These are phyloP conservation scores for Entomortierella parvispora DNA, from an alignment of 192 early-diverging fungal genomes.

Conservation along the genomic window DNA sequence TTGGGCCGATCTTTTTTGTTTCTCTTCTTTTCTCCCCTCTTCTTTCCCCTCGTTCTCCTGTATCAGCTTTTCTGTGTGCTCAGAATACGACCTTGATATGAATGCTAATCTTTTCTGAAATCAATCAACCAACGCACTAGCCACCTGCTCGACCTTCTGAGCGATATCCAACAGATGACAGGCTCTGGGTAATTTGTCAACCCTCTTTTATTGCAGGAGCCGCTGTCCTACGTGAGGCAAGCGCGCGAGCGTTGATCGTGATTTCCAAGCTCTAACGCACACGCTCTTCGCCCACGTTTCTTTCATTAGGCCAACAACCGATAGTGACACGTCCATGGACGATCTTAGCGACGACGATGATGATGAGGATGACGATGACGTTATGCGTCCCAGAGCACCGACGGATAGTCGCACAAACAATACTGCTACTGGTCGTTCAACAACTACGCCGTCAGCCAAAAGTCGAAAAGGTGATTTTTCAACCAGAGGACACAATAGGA, in stretches of 20 bases:
- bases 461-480: conserved; percentile 33
- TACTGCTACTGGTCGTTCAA: too few relatives aligned
- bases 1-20: not conserved
- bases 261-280: too few relatives aligned
- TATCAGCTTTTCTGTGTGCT: not conserved
- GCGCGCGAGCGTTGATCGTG: too few relatives aligned
- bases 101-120: not conserved
- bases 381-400: too few relatives aligned
- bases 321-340: conserved; percentile 46
- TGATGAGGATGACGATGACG: conserved; percentile 19
- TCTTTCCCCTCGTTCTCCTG: not conserved
- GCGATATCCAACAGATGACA: conserved; percentile 40
- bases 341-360: conserved; percentile 34
- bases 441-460: too few relatives aligned
- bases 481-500: not conserved
- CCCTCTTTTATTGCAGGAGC: not conserved
- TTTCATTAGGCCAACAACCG: conserved; percentile 35
- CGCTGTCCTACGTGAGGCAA: too few relatives aligned
- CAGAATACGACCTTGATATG: not conserved
- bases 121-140: not conserved
- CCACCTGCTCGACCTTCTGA: conserved; percentile 44
- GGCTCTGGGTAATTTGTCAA: conserved; percentile 28
- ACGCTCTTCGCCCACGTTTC: too few relatives aligned
- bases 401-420: too few relatives aligned
- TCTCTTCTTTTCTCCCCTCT: not conserved